Conservation (phyloP, 2,329 filamentous ascomycete species). For the Chrysosphaeria jannelii region DNA sequence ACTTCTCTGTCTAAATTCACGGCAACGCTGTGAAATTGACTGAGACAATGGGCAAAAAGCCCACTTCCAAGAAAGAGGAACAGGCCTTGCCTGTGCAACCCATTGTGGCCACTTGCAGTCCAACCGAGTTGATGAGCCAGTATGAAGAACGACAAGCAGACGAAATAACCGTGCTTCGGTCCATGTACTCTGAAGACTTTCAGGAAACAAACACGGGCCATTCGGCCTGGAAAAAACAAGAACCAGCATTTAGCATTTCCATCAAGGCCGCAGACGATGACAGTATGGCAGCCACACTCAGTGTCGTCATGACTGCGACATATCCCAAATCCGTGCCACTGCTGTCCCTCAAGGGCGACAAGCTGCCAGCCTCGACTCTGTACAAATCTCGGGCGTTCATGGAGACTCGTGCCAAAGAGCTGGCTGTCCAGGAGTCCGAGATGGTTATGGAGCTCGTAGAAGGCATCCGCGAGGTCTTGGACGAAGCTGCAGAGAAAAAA, state of each 20-base stretch:
- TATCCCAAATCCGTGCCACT: slow-evolving; percentile 67
- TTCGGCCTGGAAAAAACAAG: slow-evolving; percentile 71
- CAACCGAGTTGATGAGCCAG: no score
- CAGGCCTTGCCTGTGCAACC: no score
- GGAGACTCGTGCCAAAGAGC: slow-evolving; percentile 23
- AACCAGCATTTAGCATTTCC: slow-evolving; percentile 54
- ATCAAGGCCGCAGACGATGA: slow-evolving; percentile 45
- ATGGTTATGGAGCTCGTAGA: slow-evolving; percentile 37
- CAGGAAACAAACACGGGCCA: slow-evolving; percentile 37
- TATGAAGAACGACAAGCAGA: slow-evolving; percentile 70
- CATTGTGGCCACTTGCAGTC: no score
- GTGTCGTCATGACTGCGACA: slow-evolving; percentile 58
- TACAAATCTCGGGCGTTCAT: slow-evolving; percentile 37
- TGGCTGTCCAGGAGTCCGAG: slow-evolving; percentile 20
- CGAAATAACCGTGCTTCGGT: slow-evolving; percentile 57
- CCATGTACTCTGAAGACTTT: slow-evolving; percentile 79
- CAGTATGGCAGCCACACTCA: slow-evolving; percentile 39
- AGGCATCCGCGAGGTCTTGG: slow-evolving; percentile 43
- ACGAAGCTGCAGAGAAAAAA: slow-evolving; percentile 57
- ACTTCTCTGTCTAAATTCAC: no score
- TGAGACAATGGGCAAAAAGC: no score
- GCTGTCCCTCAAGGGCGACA: slow-evolving; percentile 32
- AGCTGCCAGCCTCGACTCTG: slow-evolving; percentile 37
- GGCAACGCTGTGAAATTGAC: no score
- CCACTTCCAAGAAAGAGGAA: no score